A percentile compares a stretch with the other conserved stretches of the same genome.
phyloP scores from a whole-genome alignment of 1,139 yeast genomes.

The Saccharomycopsis crataegensis region DNA sequence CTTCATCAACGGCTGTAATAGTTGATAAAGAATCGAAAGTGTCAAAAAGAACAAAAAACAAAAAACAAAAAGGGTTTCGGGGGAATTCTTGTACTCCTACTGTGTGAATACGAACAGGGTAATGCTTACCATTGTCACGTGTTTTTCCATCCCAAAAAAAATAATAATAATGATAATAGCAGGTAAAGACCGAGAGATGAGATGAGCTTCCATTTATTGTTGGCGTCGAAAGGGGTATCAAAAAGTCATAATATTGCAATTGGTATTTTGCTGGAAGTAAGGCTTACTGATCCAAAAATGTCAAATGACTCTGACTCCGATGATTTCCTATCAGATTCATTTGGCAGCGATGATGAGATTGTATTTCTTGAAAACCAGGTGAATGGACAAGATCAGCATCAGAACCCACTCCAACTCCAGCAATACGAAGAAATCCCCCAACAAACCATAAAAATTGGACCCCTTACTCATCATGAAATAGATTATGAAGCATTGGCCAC shows the following conservation, averaged over 20 bases:
- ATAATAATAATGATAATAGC: too few species aligned
- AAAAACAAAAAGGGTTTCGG: background rate
- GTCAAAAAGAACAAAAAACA: background rate
- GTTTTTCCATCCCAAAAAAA: background rate
- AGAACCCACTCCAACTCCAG: background rate
- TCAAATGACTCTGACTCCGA: background rate
- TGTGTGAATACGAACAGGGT: background rate
- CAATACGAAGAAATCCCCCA: constrained; percentile 14
- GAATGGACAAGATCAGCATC: background rate
- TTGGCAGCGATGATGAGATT: constrained; percentile 12
- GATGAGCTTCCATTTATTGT: background rate
- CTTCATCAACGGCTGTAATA: constrained; percentile 19
- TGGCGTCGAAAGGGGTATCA: background rate
- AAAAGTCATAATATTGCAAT: background rate
- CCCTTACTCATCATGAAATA: constrained; percentile 44
- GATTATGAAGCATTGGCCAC: constrained; percentile 35
- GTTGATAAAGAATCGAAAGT: constrained; percentile 17
- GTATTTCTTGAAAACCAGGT: background rate
- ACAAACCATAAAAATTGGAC: constrained; percentile 20
- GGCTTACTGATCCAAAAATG: background rate
- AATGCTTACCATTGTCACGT: background rate
- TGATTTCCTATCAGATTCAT: constrained; percentile 16
- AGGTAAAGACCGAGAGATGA: background rate
- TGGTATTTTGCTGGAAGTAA: background rate
- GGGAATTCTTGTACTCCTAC: background rate